Evolutionary conservation across 768 basidiomycete genomes (phyloP), one percentile per base, ranked within the genome.

Genomic region (Galerina marginata): DNA sequence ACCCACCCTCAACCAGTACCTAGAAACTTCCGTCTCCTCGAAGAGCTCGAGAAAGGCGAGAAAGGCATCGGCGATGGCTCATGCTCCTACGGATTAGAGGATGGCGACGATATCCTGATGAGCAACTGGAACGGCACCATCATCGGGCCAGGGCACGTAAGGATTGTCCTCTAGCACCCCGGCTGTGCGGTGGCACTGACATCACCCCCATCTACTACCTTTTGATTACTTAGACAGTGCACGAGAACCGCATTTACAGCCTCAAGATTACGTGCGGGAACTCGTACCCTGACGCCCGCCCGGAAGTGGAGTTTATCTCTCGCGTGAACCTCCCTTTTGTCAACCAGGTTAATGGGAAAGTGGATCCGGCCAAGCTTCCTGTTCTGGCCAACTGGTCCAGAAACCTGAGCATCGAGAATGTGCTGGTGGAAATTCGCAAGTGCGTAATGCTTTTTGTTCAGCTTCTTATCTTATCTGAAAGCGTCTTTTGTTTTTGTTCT

Each of bases 1-100:
- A 33, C 7, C 29, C 29, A 33, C 4, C 29, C 29, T 2, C 7
- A 7, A 33, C 4, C 7, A 98, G 96, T 99, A 63, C 96, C 96
- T 26, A 86, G 96, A 71, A 98, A 96, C 79, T 99, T 99, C 81
- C 86, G 93, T 51, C 87, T 99, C 20, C 87, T 99, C 40, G 97
- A 97, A 73, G 97, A 99, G 81, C 91, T 99, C 65, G 97, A 99
- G 76, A 98, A 99, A 78, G 97, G 97, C 70, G 97, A 99, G 83
- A 99, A 99, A 76, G 97, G 97, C 54, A 95, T 99, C 73, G 96
- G 96, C 64, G 96, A 98, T 79, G 96, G 96, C 56, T 94, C 92
- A 15, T 97, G 95, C 80, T 96, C 95, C 16, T 99, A 99, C 69
- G 97, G 97, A 42, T 81, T 99, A 60, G 93, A 94, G 78, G 94